Base-by-base conservation (phyloP, 1,284 basidiomycete species). In the Kwoniella shivajii region DNA sequence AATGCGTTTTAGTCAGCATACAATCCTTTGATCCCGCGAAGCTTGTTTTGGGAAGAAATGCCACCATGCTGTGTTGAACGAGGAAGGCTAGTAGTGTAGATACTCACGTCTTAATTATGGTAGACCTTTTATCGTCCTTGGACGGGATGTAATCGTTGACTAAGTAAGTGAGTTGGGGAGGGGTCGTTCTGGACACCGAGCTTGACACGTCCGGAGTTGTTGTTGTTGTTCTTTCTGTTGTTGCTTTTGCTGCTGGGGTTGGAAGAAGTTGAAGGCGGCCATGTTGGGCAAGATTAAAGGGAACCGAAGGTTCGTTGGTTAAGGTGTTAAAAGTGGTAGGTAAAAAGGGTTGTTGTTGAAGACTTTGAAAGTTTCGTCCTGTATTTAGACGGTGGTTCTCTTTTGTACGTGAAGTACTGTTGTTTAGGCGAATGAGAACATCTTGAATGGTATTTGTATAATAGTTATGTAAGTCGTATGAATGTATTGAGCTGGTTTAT, bases 391-490 rank as follows among this genome's bases (percentile, higher is more conserved):
- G 56, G 56, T 53, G 37, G 41, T 24, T 38, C 31, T 37, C 37
- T 56, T 64, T 51, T 53, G 36, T 37, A 27, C 47, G 49, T 26
- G 46, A 56, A 62, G 56, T 37, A 18, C 46, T 50, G 62, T 48
- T 30, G 53, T 57, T 65, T 68, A 68, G 44, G 57, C 63, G 59
- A 37, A 26, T 34, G 36, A 68, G 57, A 57, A 65, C 67, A 69
- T 69, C 45, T 50, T 65, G 63, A 46, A 69, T 61, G 26, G 54
- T 56, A 20, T 51, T 29, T 24, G 54, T 60, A 50, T 67, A 67
- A 42, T 41, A 46, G 47, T 43, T 53, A 44, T 62, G 44, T 45
- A 52, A 48, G 27, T 54, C 22, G 20, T 55, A 20, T 18, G 54
- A 56, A 54, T 59, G 47, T 46, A 61, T 47, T 39, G 30, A 49